phyloP scores from a whole-genome alignment of 768 basidiomycete species.

The Crepidotus variabilis region DNA sequence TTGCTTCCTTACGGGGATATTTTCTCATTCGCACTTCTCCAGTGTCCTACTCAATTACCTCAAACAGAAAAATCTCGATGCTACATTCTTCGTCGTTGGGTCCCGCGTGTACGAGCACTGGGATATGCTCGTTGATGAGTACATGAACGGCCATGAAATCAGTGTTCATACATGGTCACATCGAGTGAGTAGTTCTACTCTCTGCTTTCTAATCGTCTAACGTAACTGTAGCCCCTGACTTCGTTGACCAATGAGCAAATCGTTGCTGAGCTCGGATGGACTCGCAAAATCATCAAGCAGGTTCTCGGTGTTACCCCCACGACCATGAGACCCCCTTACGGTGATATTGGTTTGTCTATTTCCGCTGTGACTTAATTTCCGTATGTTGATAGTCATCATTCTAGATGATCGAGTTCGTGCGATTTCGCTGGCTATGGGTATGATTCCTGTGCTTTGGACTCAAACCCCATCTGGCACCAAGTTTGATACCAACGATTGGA shows the following conservation, averaged over 20 bases:
- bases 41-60: constrained; percentile 75
- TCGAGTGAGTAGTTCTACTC: constrained; percentile 34
- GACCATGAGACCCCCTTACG: constrained; percentile 78
- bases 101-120: constrained; percentile 82
- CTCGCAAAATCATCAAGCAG: constrained; percentile 76
- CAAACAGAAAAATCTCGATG: constrained; percentile 51
- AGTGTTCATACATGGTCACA: constrained; percentile 93
- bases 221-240: constrained; percentile 49
- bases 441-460: constrained; percentile 91
- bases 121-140: constrained; percentile 70
- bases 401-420: constrained; percentile 89
- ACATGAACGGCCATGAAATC: constrained; percentile 78
- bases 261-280: constrained; percentile 93
- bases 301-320: constrained; percentile 75
- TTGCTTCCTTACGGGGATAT: background rate
- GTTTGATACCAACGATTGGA: constrained; percentile 89
- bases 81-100: constrained; percentile 92
- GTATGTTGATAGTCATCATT: constrained; percentile 4
- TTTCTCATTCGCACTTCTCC: constrained; percentile 11
- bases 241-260: constrained; percentile 75
- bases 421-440: constrained; percentile 86
- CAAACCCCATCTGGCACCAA: constrained; percentile 44
- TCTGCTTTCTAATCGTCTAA: background rate
- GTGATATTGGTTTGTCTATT: constrained; percentile 61
- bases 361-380: background rate